Conservation (phyloP, 2,329 filamentous ascomycete species). For the Cladophialophora bantiana region DNA sequence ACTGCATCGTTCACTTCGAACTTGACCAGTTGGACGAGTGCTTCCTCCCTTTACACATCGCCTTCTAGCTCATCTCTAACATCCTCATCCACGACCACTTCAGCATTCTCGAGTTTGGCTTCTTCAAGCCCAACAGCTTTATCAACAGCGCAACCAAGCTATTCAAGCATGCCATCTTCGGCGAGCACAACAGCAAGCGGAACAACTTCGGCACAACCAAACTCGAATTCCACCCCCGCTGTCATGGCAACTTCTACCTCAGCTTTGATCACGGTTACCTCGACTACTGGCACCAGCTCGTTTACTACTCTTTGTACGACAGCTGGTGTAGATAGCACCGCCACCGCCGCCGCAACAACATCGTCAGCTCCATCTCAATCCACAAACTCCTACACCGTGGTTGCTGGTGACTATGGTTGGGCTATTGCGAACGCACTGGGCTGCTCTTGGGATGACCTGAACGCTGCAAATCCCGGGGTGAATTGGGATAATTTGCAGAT, state of each 20-base stretch:
- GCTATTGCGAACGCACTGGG: constrained; percentile 32
- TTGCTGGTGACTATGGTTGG: constrained; percentile 32
- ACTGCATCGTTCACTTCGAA: constrained; percentile 7
- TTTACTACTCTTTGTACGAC: neutral
- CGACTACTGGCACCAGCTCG: constrained; percentile 10
- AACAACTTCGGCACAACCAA: constrained; percentile 5
- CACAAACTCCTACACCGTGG: constrained; percentile 27
- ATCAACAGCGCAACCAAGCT: neutral
- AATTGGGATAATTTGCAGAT: constrained; percentile 34
- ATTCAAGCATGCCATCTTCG: constrained; percentile 1
- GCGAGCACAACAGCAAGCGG: neutral
- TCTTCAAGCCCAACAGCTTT: constrained; percentile 14
- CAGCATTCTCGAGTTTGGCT: neutral
- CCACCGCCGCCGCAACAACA: constrained; percentile 18
- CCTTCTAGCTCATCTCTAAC: constrained; percentile 6
- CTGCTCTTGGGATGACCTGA: constrained; percentile 32
- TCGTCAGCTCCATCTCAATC: constrained; percentile 17
- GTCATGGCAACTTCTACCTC: constrained; percentile 10
- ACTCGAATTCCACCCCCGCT: neutral
- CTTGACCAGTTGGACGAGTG: neutral
- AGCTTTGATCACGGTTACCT: constrained; percentile 11
- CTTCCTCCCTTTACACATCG: neutral
- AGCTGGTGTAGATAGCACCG: constrained; percentile 1
- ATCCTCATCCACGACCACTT: neutral
- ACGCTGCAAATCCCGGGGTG: constrained; percentile 32